Evolutionary conservation across 1,284 basidiomycete genomes (phyloP), one percentile per base, ranked within the genome.

Genomic region (Puccinia triticina): DNA sequence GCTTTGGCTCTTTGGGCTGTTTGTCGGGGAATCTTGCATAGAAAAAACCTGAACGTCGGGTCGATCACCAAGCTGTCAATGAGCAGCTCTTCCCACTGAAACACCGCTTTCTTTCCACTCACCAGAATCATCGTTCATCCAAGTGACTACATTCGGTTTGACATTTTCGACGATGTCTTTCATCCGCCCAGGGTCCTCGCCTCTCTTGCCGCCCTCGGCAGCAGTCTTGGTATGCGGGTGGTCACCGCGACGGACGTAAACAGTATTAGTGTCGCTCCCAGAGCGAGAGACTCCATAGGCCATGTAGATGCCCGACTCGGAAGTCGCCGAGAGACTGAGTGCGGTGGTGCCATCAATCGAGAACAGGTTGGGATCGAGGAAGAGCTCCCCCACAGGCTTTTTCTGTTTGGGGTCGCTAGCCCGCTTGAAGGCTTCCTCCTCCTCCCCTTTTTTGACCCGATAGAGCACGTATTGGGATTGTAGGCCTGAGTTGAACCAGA

Each of bases 321-420:
- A 92, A 85, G 93, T 92, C 48, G 90, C 88, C 18, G 89, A 89
- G 7, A 89, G 88, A 11, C 89, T 87, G 46, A 94, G 87, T 18
- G 92, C 89, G 21, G 91, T 90, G 0, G 92, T 92, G n/a, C 92
- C 93, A 85, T 94, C 93, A 12, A 89, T 88, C 21, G 91, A 90
- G 18, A 94, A 88, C 37, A 92, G 86, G 86, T 94, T 94, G 16
- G 92, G 90, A 86, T 94, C 92, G 84, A 94, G 93, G 87, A 92
- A 94, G 14, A 93, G 88, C 85, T 93, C 92, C 59, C 89, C 90
- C 11, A 88, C 86, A 23, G 85, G 85, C 50, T n/a, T n/a, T n/a
- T n/a, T n/a, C n/a, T 87, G 88, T 66, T 87, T 86, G 16, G 77
- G 50, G 55, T 50, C 43, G 46, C 37, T 14, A 59, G 89, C 89